These are phyloP conservation scores for Cinchona pubescens DNA, from an alignment of 257 asterid species.

Conservation along the genomic window DNA sequence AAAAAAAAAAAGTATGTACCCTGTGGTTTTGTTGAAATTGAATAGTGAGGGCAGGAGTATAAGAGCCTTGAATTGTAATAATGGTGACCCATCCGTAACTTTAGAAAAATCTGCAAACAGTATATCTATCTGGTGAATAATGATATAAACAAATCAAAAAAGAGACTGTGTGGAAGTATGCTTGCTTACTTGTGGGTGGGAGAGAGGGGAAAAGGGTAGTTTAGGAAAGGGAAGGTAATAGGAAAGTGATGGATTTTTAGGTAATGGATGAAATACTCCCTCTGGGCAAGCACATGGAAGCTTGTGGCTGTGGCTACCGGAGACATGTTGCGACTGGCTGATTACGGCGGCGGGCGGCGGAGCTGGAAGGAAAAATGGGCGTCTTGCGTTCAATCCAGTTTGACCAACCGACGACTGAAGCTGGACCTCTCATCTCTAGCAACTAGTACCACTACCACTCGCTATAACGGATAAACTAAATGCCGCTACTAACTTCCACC, in stretches of 20 bases:
- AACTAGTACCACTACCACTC: too few relatives aligned
- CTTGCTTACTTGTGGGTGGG: constrained; percentile 8
- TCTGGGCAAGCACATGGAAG: not conserved
- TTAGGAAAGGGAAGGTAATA: not conserved
- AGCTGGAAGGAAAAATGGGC: not conserved
- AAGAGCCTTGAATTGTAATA: not conserved
- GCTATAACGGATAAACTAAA: too few relatives aligned
- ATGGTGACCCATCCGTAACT: constrained; percentile 5
- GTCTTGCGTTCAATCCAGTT: not conserved
- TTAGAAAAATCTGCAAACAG: constrained; percentile 16
- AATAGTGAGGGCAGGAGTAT: constrained; percentile 10
- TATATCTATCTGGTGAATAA: too few relatives aligned
- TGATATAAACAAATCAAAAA: too few relatives aligned
- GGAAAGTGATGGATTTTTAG: not conserved
- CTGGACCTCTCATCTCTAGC: not conserved
- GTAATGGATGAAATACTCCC: not conserved
- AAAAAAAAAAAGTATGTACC: constrained; percentile 3
- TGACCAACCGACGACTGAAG: not conserved
- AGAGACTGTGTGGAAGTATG: not conserved
- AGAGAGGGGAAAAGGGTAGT: not conserved
- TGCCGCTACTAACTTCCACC: too few relatives aligned
- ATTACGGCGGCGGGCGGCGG: not conserved
- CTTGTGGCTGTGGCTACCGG: constrained; percentile 1
- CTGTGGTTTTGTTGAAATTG: constrained; percentile 12
- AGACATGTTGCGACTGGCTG: constrained; percentile 1